These are phyloP conservation scores for Candida ovalis DNA, from an alignment of 805 yeast species.

Conservation along the genomic window DNA sequence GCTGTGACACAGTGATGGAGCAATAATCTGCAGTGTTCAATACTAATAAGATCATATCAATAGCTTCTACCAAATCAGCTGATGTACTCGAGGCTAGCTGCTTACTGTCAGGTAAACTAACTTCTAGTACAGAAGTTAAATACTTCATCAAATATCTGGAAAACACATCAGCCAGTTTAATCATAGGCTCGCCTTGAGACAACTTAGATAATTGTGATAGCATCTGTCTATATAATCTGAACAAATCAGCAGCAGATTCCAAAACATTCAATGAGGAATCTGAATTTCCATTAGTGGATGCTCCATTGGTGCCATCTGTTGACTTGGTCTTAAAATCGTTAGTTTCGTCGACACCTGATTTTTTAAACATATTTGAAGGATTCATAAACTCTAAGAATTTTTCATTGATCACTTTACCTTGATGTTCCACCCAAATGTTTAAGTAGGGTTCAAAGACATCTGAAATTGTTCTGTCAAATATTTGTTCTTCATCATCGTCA, in stretches of 20 bases:
- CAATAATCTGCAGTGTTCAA: constrained; percentile 90
- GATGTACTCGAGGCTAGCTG: constrained; percentile 30
- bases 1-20: constrained; percentile 69
- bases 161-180: constrained; percentile 57
- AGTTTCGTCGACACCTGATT: constrained; percentile 29
- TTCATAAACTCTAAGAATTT: constrained; percentile 65
- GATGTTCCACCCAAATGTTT: constrained; percentile 81
- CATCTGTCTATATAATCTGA: constrained; percentile 69
- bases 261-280: constrained; percentile 56
- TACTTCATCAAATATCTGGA: constrained; percentile 62
- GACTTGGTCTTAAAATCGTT: constrained; percentile 6
- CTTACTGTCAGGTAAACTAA: constrained; percentile 41
- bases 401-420: constrained; percentile 57
- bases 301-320: constrained; percentile 1
- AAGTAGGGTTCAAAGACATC: constrained; percentile 82
- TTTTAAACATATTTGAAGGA: constrained; percentile 48
- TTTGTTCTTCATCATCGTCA: constrained; percentile 29
- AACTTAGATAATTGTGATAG: constrained; percentile 68
- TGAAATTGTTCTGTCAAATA: constrained; percentile 45
- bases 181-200: constrained; percentile 42
- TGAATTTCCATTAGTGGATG: constrained; percentile 6
- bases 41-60: constrained; percentile 64
- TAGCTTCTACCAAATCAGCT: constrained; percentile 50
- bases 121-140: constrained; percentile 45
- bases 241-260: constrained; percentile 83